These are phyloP conservation scores for Gastrolobium villosum DNA, from an alignment of 306 rosid genomes.

Conservation along the genomic window DNA sequence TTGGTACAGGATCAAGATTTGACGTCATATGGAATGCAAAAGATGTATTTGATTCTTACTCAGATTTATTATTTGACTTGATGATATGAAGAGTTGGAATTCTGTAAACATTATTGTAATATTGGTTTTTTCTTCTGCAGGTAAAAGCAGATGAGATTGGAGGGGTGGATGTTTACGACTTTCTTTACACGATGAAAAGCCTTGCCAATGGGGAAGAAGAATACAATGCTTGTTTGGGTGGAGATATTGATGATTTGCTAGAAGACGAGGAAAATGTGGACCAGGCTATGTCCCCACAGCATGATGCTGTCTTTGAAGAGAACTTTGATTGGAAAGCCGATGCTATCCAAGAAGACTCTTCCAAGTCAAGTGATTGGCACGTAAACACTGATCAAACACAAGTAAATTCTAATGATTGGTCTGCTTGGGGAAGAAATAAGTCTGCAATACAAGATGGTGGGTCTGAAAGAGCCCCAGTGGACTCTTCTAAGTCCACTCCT, in stretches of 20 bases:
- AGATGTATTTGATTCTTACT: conserved; percentile 61
- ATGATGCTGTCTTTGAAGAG: conserved; percentile 82
- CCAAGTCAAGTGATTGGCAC: conserved; percentile 43
- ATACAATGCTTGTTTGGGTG: conserved; percentile 75
- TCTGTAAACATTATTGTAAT: conserved; percentile 28
- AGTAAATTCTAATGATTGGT: conserved; percentile 40
- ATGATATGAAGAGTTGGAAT: conserved; percentile 10
- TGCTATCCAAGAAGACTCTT: neutral
- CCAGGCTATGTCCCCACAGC: conserved; percentile 68
- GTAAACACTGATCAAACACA: neutral
- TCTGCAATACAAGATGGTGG: neutral
- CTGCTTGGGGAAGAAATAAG: conserved; percentile 18
- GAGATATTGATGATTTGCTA: conserved; percentile 73
- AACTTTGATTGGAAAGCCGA: conserved; percentile 47
- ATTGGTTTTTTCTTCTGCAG: conserved; percentile 56
- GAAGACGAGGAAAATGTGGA: conserved; percentile 63
- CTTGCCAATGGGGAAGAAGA: conserved; percentile 64
- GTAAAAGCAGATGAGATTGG: conserved; percentile 61
- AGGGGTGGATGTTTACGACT: conserved; percentile 76
- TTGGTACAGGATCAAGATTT: conserved; percentile 93
- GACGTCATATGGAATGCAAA: conserved; percentile 83
- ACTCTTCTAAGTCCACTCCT: conserved; percentile 38
- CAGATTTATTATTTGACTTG: conserved; percentile 38
- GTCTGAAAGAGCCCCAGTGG: neutral
- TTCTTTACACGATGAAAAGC: conserved; percentile 73